Conservation (phyloP, 768 basidiomycete genomes). For the Psilocybe tampanensis region DNA sequence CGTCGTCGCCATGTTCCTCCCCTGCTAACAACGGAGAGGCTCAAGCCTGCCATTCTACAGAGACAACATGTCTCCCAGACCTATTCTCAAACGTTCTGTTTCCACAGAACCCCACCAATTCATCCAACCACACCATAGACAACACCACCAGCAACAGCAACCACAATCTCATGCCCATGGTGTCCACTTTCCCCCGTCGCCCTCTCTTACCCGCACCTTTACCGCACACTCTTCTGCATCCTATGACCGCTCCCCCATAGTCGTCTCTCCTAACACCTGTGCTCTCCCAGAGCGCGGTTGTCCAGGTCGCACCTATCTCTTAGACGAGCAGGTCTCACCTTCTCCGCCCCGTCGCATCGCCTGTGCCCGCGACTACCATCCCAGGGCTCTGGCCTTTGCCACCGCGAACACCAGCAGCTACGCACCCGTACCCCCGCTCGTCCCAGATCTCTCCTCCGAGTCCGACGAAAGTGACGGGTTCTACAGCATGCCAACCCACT, state of each 20-base stretch:
- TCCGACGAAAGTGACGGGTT: slow-evolving; percentile 68
- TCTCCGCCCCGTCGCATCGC: slow-evolving; percentile 21
- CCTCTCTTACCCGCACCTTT: slow-evolving; percentile 51
- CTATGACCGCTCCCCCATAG: slow-evolving; percentile 83
- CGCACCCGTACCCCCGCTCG: slow-evolving; percentile 46
- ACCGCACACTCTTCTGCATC: slow-evolving; percentile 56
- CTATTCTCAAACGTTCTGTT: slow-evolving; percentile 58
- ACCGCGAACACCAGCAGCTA: slow-evolving; percentile 5
- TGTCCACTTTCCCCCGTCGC: slow-evolving; percentile 58
- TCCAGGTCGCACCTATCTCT: slow-evolving; percentile 68
- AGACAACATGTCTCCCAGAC: slow-evolving; percentile 43
- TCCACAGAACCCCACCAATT: slow-evolving; percentile 20
- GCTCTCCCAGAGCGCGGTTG: slow-evolving; percentile 80
- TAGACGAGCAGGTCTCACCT: slow-evolving; percentile 38
- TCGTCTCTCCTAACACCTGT: slow-evolving; percentile 71
- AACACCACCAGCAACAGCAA: slow-evolving; percentile 21
- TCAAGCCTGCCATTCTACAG: not conserved
- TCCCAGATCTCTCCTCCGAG: slow-evolving; percentile 65
- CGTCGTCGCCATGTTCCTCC: not conserved
- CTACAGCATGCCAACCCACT: slow-evolving; percentile 31
- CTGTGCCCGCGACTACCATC: slow-evolving; percentile 45
- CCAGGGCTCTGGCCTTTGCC: slow-evolving; percentile 35
- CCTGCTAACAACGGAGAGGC: slow-evolving; percentile 7
- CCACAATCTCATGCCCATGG: slow-evolving; percentile 28
- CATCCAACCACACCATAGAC: slow-evolving; percentile 28